phyloP scores from a whole-genome alignment of 768 basidiomycete species.

The Agaricus subrufescens region DNA sequence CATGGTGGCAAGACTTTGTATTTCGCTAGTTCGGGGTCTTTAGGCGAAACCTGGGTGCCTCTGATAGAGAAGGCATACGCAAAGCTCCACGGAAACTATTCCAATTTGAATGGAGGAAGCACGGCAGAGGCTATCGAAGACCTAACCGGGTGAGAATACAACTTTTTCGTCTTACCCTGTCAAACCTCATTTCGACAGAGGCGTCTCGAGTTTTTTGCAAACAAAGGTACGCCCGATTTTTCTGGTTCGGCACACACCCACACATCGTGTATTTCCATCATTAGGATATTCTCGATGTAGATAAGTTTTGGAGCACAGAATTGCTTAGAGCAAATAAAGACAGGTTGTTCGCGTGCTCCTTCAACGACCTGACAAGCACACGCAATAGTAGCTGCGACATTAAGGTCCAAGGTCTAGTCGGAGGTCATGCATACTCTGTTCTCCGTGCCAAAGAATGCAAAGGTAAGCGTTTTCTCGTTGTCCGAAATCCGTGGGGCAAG shows the following conservation, averaged over 20 bases:
- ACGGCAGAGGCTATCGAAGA: conserved; percentile 50
- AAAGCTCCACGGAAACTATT: conserved; percentile 47
- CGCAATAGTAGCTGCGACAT: conserved; percentile 23
- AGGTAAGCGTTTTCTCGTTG: conserved; percentile 42
- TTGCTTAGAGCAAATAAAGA: conserved; percentile 45
- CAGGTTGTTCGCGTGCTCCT: conserved; percentile 49
- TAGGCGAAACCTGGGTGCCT: conserved; percentile 53
- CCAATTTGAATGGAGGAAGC: conserved; percentile 28
- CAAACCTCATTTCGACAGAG: conserved; percentile 20
- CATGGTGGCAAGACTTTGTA: conserved; percentile 45
- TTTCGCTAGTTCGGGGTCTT: conserved; percentile 43
- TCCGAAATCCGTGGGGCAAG: conserved; percentile 49
- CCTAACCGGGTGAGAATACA: conserved; percentile 41
- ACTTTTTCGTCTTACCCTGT: not conserved
- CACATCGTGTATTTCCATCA: not conserved
- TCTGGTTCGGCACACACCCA: not conserved
- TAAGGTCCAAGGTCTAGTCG: conserved; percentile 33
- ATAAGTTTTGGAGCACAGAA: conserved; percentile 52
- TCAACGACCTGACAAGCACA: conserved; percentile 29
- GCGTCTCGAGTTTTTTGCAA: conserved; percentile 39
- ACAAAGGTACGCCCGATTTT: conserved; percentile 26
- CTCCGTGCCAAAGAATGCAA: conserved; percentile 38
- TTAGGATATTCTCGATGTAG: conserved; percentile 42
- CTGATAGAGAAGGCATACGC: conserved; percentile 60
- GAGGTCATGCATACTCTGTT: conserved; percentile 44